These are phyloP conservation scores for Cadophora sp. DNA, from an alignment of 2,329 filamentous ascomycete genomes.

Conservation along the genomic window DNA sequence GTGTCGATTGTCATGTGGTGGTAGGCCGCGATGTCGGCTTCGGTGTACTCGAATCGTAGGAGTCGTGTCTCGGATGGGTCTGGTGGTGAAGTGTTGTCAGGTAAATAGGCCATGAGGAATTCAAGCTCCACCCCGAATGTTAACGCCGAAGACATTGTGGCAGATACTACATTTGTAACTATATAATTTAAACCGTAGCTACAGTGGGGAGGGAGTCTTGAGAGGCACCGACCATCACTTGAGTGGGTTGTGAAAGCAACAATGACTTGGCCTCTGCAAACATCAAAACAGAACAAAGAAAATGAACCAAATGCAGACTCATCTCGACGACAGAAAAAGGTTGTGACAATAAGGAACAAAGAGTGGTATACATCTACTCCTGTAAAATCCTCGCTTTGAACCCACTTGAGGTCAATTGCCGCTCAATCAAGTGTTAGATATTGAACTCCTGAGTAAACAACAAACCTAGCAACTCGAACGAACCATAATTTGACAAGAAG, in stretches of 20 bases:
- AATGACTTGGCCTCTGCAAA: background rate
- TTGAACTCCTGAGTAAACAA: too few relatives aligned
- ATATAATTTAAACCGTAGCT: background rate
- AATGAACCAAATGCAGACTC: background rate
- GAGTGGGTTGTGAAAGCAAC: background rate
- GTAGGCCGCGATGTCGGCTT: background rate
- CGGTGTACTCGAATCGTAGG: background rate
- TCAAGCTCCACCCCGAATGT: slow-evolving; percentile 42
- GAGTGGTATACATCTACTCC: background rate
- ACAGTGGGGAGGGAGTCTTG: background rate
- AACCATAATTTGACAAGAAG: too few relatives aligned
- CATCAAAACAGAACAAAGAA: background rate
- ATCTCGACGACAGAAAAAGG: background rate
- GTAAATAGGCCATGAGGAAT: slow-evolving; percentile 26
- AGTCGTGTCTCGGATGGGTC: background rate
- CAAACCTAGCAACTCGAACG: too few relatives aligned
- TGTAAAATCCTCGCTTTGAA: too few relatives aligned
- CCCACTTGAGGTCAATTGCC: too few relatives aligned
- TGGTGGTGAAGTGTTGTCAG: background rate
- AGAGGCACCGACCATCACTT: background rate
- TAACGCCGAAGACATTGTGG: slow-evolving; percentile 8
- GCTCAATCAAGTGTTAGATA: too few relatives aligned
- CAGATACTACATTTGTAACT: too few relatives aligned
- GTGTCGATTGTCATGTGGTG: background rate
- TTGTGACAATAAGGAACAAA: background rate